phyloP scores from a whole-genome alignment of 768 basidiomycete genomes.

The Russula sp. region DNA sequence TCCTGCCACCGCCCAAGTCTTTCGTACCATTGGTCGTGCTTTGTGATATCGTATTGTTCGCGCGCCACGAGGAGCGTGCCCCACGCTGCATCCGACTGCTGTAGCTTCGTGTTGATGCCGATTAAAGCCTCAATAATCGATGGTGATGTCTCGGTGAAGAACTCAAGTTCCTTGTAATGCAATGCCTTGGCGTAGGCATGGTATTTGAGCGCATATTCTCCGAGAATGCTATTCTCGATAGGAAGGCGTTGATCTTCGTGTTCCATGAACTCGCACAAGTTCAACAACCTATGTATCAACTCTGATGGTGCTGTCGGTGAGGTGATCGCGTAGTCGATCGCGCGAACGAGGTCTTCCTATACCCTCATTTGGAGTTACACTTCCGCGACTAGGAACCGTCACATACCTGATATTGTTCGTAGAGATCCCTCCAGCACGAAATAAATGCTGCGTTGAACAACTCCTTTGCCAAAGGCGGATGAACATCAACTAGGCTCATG shows the following conservation, averaged over 20 bases:
- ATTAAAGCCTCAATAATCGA: slow-evolving; percentile 91
- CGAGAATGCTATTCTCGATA: slow-evolving; percentile 88
- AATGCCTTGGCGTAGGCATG: slow-evolving; percentile 96
- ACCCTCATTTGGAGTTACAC: not conserved
- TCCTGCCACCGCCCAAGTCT: slow-evolving; percentile 95
- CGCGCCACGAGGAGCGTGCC: slow-evolving; percentile 88
- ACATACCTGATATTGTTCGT: slow-evolving; percentile 90
- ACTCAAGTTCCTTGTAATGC: slow-evolving; percentile 98
- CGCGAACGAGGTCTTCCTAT: slow-evolving; percentile 90
- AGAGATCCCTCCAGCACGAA: slow-evolving; percentile 94
- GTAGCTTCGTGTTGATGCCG: slow-evolving; percentile 91
- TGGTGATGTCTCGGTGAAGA: slow-evolving; percentile 85
- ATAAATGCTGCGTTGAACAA: slow-evolving; percentile 98
- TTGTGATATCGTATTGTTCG: slow-evolving; percentile 81
- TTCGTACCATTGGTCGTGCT: slow-evolving; percentile 98
- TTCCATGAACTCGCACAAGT: slow-evolving; percentile 98
- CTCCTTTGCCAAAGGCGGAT: slow-evolving; percentile 86
- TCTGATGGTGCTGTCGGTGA: slow-evolving; percentile 76
- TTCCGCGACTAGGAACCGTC: not conserved
- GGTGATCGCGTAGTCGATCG: slow-evolving; percentile 80
- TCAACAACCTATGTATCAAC: slow-evolving; percentile 82
- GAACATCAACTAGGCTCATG: slow-evolving; percentile 86
- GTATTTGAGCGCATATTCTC: slow-evolving; percentile 88
- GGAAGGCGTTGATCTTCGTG: slow-evolving; percentile 95
- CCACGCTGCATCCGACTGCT: slow-evolving; percentile 97